These are phyloP conservation scores for Silybum marianum DNA, from an alignment of 129 eudicot species.

Conservation along the genomic window DNA sequence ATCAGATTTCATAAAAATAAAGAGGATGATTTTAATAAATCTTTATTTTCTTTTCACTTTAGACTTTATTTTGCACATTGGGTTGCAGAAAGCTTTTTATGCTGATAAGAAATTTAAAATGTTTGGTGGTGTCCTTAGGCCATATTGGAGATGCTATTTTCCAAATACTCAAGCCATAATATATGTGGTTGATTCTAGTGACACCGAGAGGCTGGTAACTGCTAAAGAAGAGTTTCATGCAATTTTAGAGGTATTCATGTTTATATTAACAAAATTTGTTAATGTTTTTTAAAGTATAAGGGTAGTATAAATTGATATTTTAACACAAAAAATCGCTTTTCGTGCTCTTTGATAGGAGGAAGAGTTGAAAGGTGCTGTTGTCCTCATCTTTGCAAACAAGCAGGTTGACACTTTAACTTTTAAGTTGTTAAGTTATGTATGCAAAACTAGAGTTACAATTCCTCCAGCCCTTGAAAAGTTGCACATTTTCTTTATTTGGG, in stretches of 20 bases:
- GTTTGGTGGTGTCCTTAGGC: constrained; percentile 44
- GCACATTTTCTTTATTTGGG: neutral
- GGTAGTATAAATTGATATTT: neutral
- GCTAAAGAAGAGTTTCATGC: constrained; percentile 88
- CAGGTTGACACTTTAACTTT: constrained; percentile 43
- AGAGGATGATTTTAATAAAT: neutral
- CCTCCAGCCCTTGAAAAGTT: neutral
- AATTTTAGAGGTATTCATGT: constrained; percentile 55
- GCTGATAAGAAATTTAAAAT: neutral
- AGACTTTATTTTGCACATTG: neutral
- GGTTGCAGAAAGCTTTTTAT: neutral
- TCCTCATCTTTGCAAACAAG: constrained; percentile 73
- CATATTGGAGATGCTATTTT: constrained; percentile 83
- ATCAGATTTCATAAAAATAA: too few relatives aligned
- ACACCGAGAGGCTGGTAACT: constrained; percentile 68
- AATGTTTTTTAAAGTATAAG: neutral
- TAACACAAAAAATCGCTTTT: neutral
- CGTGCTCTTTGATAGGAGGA: constrained; percentile 55
- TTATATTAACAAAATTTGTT: neutral
- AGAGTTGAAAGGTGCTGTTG: constrained; percentile 68
- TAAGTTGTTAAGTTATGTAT: neutral
- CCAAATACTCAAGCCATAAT: constrained; percentile 88
- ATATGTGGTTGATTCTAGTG: constrained; percentile 88
- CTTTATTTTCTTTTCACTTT: neutral
- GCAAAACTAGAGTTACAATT: neutral